These are phyloP conservation scores for Spizellomyces punctatus DNA, from an alignment of 192 early-diverging fungal genomes.

Conservation along the genomic window DNA sequence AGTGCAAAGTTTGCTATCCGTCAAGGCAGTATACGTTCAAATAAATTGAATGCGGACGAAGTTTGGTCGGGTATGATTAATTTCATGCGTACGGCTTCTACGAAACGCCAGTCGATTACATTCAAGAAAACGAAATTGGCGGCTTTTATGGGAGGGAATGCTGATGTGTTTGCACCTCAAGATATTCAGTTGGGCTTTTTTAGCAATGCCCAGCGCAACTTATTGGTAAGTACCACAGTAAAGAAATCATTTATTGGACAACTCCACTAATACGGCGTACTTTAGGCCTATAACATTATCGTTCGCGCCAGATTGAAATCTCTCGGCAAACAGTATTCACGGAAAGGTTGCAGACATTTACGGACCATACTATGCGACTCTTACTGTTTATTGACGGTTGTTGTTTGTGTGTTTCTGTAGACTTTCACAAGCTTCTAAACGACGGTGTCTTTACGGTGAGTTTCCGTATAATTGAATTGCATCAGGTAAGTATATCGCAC, in stretches of 20 bases:
- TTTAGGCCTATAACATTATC: conserved; percentile 21
- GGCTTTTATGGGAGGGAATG: conserved; percentile 18
- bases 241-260: too few species aligned
- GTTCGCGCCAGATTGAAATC: conserved; percentile 8
- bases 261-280: background rate
- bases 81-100: conserved; percentile 7
- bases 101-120: conserved; percentile 16
- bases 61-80: conserved; percentile 2
- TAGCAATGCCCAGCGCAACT: conserved; percentile 28
- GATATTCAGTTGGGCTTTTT: conserved; percentile 39
- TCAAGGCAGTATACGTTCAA: background rate
- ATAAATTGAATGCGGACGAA: background rate
- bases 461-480: background rate
- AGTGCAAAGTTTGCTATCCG: background rate
- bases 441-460: conserved; percentile 37
- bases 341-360: conserved; percentile 4
- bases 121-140: conserved; percentile 13
- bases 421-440: conserved; percentile 47
- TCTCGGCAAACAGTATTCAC: conserved; percentile 5
- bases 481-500: too few species aligned
- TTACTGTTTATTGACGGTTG: too few species aligned
- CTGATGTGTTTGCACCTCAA: background rate
- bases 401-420: conserved; percentile 2
- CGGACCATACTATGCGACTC: background rate
- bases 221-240: conserved; percentile 25